Conservation (phyloP, 2,329 filamentous ascomycete genomes). For the Graphium sp. region DNA sequence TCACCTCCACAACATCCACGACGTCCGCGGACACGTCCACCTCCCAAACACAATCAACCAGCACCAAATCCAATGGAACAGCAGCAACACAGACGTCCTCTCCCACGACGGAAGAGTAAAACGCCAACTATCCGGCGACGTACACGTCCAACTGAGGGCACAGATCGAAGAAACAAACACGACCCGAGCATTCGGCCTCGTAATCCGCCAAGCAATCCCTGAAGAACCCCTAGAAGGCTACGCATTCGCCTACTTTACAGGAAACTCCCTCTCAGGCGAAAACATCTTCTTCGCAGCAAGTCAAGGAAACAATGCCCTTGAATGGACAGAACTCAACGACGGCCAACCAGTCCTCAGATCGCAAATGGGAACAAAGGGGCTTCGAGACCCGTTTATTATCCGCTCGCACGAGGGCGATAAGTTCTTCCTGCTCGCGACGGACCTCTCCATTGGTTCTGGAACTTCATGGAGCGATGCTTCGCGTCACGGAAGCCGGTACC, state of each 20-base stretch:
- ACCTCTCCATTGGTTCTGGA: constrained; percentile 34
- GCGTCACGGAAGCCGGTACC: constrained; percentile 26
- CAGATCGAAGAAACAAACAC: constrained; percentile 11
- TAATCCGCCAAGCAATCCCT: constrained; percentile 14
- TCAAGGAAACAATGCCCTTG: constrained; percentile 31
- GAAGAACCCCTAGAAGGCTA: constrained; percentile 23
- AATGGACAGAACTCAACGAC: constrained; percentile 30
- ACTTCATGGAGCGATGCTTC: constrained; percentile 32
- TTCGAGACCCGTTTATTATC: constrained; percentile 35
- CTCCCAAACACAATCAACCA: constrained; percentile 14
- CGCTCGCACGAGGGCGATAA: constrained; percentile 29
- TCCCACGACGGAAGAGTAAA: constrained; percentile 16
- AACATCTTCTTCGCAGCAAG: constrained; percentile 35
- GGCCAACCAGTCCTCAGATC: constrained; percentile 27
- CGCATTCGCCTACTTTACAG: constrained; percentile 33
- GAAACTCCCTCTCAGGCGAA: constrained; percentile 23
- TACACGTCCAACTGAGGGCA: constrained; percentile 16
- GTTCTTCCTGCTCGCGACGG: constrained; percentile 33
- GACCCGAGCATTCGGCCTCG: constrained; percentile 14
- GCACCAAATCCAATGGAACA: constrained; percentile 16
- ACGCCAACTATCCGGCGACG: constrained; percentile 10
- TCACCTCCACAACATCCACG: constrained; percentile 14
- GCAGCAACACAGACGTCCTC: constrained; percentile 15
- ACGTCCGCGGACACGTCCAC: constrained; percentile 19
- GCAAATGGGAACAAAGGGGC: constrained; percentile 25